These are phyloP conservation scores for Prunus davidiana DNA, from an alignment of 306 rosid genomes.

Conservation along the genomic window DNA sequence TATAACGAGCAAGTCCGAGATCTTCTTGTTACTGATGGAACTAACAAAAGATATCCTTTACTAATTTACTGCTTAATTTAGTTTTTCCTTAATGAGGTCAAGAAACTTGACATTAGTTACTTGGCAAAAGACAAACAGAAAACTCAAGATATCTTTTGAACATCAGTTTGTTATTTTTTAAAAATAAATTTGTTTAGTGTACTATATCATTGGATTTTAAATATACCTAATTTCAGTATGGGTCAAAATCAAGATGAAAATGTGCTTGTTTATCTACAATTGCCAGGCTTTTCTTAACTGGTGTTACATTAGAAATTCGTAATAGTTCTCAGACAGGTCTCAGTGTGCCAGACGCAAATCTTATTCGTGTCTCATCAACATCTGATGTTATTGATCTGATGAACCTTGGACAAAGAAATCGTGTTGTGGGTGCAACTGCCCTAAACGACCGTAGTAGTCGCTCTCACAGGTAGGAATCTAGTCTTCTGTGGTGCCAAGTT, in stretches of 20 bases:
- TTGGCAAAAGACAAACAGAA: neutral
- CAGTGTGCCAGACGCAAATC: constrained; percentile 88
- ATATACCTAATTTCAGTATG: neutral
- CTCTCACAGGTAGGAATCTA: constrained; percentile 72
- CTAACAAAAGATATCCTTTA: constrained; percentile 93
- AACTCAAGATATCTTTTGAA: neutral
- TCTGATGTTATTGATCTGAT: constrained; percentile 83
- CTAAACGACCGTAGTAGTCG: constrained; percentile 96
- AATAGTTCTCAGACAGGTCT: constrained; percentile 79
- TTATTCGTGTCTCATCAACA: constrained; percentile 73
- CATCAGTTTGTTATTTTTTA: neutral
- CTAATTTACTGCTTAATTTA: constrained; percentile 3
- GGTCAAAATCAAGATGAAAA: neutral
- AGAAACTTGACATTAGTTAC: neutral
- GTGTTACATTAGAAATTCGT: constrained; percentile 81
- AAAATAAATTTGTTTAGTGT: neutral
- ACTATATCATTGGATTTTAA: neutral
- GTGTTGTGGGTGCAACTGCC: constrained; percentile 95
- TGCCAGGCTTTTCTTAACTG: constrained; percentile 45
- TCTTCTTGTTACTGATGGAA: constrained; percentile 81
- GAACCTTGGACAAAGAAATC: constrained; percentile 91
- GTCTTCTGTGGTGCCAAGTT: neutral
- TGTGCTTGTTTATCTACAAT: too few relatives aligned
- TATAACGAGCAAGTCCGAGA: constrained; percentile 98
- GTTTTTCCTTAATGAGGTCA: neutral